A percentile compares a stretch with the other conserved stretches of the same genome.
Evolutionary conservation across 371 early-diverging fungal species (phyloP).

Genomic region (Apophysomyces ossiformis): DNA sequence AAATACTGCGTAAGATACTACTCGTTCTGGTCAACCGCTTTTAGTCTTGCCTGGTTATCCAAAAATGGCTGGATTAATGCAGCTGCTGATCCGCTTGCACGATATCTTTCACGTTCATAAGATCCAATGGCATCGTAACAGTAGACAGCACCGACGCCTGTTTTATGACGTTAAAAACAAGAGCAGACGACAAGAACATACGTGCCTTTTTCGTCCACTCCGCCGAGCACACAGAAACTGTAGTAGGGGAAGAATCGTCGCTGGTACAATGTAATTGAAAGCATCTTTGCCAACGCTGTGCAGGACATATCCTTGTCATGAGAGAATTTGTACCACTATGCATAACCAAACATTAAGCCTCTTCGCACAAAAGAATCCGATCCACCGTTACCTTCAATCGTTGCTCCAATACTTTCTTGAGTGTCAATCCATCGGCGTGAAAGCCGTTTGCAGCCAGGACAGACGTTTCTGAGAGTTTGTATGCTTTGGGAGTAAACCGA

Average conservation of each 20-base stretch:
- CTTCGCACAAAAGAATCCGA: neutral
- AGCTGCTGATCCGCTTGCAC: conserved; percentile 91
- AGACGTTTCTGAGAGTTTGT: conserved; percentile 84
- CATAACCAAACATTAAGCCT: neutral
- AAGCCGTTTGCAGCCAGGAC: conserved; percentile 94
- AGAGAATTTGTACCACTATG: conserved; percentile 88
- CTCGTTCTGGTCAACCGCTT: neutral
- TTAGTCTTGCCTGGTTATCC: conserved; percentile 87
- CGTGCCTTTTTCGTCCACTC: conserved; percentile 86
- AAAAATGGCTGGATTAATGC: conserved; percentile 97
- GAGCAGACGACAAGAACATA: neutral
- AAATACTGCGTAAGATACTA: neutral
- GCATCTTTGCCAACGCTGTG: conserved; percentile 92
- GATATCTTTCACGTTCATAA: conserved; percentile 82
- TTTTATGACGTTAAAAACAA: neutral
- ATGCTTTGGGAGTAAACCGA: conserved; percentile 94
- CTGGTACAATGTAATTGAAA: conserved; percentile 92
- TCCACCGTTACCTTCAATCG: conserved; percentile 77
- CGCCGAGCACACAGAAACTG: conserved; percentile 90
- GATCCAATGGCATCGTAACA: conserved; percentile 98
- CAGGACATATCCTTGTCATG: conserved; percentile 92
- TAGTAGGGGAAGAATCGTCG: conserved; percentile 99
- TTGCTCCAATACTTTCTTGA: conserved; percentile 86
- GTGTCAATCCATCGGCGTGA: conserved; percentile 92
- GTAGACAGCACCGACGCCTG: conserved; percentile 90